A percentile compares a stretch with the other conserved stretches of the same genome.
These are phyloP conservation scores for Chenopodium album DNA, from an alignment of 148 eudicot species.

Conservation along the genomic window DNA sequence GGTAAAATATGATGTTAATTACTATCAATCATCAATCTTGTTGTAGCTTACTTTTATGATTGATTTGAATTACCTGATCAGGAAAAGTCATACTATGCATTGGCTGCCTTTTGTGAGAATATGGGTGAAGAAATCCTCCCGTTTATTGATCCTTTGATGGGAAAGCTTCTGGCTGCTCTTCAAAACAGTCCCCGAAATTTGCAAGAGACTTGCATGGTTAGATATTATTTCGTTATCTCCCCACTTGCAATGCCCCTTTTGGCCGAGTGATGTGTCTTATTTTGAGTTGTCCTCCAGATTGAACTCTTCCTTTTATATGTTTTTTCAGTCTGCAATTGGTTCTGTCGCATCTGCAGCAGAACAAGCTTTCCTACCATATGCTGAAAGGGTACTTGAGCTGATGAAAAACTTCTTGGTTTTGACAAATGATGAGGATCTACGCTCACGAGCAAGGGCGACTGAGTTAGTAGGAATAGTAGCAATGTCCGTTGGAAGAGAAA, in stretches of 20 bases:
- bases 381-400: conserved; percentile 91
- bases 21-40: not conserved
- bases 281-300: conserved; percentile 8
- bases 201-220: conserved; percentile 99
- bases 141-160: conserved; percentile 88
- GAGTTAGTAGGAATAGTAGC: conserved; percentile 96
- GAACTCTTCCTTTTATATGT: conserved; percentile 11
- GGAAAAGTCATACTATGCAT: conserved; percentile 97
- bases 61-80: conserved; percentile 29
- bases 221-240: not conserved
- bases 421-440: conserved; percentile 85
- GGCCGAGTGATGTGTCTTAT: not conserved
- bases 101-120: conserved; percentile 97
- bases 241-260: not conserved
- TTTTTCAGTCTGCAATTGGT: conserved; percentile 83
- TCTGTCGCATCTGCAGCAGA: conserved; percentile 97
- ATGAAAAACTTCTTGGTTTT: conserved; percentile 89
- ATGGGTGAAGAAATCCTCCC: conserved; percentile 94
- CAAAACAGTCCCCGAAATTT: conserved; percentile 78
- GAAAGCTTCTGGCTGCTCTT: conserved; percentile 70
- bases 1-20: conserved; percentile 39
- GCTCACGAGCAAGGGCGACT: conserved; percentile 91
- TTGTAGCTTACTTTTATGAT: conserved; percentile 13
- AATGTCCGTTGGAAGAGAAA: conserved; percentile 83
- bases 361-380: conserved; percentile 87